phyloP scores from a whole-genome alignment of 441 rosid genomes.

The Populus trichocarpa region DNA sequence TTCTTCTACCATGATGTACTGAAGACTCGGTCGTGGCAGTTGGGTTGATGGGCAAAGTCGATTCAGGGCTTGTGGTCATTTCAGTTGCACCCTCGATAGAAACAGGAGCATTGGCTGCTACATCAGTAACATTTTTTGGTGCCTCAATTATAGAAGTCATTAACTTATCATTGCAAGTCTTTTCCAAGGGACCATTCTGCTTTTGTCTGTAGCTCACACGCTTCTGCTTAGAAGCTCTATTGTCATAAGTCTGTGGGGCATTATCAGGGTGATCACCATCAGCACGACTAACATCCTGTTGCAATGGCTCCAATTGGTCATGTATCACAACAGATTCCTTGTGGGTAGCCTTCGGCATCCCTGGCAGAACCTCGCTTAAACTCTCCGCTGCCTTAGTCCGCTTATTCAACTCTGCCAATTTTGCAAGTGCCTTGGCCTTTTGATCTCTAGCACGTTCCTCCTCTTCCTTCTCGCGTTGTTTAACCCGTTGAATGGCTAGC shows the following conservation, averaged over 20 bases:
- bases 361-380: conserved; percentile 29
- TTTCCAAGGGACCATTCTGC: conserved; percentile 42
- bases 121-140: conserved; percentile 27
- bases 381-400: conserved; percentile 51
- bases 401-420: conserved; percentile 79
- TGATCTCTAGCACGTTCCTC: conserved; percentile 82
- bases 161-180: conserved; percentile 38
- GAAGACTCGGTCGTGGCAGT: conserved; percentile 41
- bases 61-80: conserved; percentile 29
- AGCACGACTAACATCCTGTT: conserved; percentile 31
- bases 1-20: conserved; percentile 44
- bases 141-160: conserved; percentile 29
- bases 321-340: conserved; percentile 22
- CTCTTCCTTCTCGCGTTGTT: conserved; percentile 72
- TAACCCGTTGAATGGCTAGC: conserved; percentile 64
- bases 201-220: conserved; percentile 50
- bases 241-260: conserved; percentile 34
- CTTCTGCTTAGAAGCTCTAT: conserved; percentile 48
- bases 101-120: conserved; percentile 25
- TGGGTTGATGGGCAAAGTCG: conserved; percentile 36
- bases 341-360: conserved; percentile 27
- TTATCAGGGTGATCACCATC: conserved; percentile 29
- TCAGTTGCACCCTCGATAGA: conserved; percentile 36
- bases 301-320: conserved; percentile 25
- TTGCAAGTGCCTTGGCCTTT: conserved; percentile 82